Percentiles rank a stretch among this genome's conserved stretches.
phyloP scores from a whole-genome alignment of 345 rosid species.

The Excoecaria agallocha region DNA sequence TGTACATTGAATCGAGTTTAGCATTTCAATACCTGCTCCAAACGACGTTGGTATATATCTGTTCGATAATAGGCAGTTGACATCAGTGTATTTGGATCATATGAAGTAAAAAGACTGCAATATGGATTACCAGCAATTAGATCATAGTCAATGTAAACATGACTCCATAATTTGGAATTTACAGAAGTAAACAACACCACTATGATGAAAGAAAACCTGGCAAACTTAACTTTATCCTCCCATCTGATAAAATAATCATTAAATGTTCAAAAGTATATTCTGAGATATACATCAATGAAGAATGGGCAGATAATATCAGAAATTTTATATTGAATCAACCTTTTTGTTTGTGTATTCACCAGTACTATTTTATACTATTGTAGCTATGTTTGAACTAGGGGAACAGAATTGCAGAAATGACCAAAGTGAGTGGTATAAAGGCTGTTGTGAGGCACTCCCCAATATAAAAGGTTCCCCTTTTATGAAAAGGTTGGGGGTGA shows the following conservation, averaged over 20 bases:
- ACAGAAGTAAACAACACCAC: neutral
- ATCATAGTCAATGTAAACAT: neutral
- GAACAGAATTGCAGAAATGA: neutral
- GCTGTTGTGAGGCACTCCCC: neutral
- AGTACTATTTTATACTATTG: neutral
- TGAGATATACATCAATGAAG: neutral
- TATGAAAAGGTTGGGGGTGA: neutral
- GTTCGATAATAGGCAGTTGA: slow-evolving; percentile 85
- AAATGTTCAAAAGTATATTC: neutral
- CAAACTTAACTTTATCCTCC: neutral
- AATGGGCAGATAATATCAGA: neutral
- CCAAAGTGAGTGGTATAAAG: neutral
- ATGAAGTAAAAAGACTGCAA: slow-evolving; percentile 83
- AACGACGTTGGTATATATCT: slow-evolving; percentile 60
- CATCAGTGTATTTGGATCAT: slow-evolving; percentile 68
- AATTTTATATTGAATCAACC: neutral
- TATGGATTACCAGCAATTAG: neutral
- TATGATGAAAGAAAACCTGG: neutral
- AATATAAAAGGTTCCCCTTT: neutral
- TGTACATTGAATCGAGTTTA: neutral
- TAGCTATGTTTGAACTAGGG: neutral
- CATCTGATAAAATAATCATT: neutral
- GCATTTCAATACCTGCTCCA: slow-evolving; percentile 51
- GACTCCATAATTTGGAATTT: neutral
- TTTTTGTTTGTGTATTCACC: neutral